phyloP scores from a whole-genome alignment of 495 filamentous ascomycete species.

The Podospora sp. region DNA sequence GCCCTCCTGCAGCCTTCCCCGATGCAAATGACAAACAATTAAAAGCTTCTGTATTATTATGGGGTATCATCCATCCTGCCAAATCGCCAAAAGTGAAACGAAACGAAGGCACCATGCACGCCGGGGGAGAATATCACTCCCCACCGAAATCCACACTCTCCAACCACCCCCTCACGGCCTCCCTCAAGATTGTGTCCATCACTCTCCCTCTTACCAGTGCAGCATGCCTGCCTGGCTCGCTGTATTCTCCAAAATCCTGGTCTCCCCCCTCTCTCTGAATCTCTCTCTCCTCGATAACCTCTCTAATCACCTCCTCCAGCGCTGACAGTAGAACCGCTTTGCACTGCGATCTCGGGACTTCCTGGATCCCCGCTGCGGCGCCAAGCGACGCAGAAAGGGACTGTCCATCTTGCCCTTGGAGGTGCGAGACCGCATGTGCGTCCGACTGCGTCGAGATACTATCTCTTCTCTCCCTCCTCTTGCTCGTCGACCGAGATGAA shows the following conservation, averaged over 20 bases:
- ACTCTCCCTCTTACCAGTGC: slow-evolving; percentile 25
- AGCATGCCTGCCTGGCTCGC: slow-evolving; percentile 11
- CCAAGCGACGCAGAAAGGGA: background rate
- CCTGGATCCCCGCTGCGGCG: slow-evolving; percentile 19
- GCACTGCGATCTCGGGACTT: slow-evolving; percentile 51
- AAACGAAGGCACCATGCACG: background rate
- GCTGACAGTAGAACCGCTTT: slow-evolving; percentile 52
- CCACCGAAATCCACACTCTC: slow-evolving; percentile 42
- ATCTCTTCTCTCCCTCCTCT: slow-evolving; percentile 43
- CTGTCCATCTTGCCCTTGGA: slow-evolving; percentile 12
- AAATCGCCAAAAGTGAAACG: background rate
- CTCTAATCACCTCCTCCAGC: slow-evolving; percentile 50
- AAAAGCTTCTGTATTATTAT: slow-evolving; percentile 1
- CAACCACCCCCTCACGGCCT: slow-evolving; percentile 50
- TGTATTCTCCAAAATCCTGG: background rate
- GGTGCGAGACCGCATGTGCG: slow-evolving; percentile 1
- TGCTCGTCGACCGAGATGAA: slow-evolving; percentile 48
- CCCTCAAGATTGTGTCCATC: slow-evolving; percentile 43
- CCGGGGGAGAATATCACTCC: slow-evolving; percentile 24
- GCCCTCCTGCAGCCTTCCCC: background rate
- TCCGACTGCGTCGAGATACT: slow-evolving; percentile 33
- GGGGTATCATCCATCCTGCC: slow-evolving; percentile 6
- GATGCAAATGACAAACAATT: background rate
- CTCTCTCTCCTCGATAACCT: slow-evolving; percentile 43
- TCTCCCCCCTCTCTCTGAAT: slow-evolving; percentile 25